These are phyloP conservation scores for Wickerhamomyces ciferrii DNA, from an alignment of 805 yeast genomes.

Conservation along the genomic window DNA sequence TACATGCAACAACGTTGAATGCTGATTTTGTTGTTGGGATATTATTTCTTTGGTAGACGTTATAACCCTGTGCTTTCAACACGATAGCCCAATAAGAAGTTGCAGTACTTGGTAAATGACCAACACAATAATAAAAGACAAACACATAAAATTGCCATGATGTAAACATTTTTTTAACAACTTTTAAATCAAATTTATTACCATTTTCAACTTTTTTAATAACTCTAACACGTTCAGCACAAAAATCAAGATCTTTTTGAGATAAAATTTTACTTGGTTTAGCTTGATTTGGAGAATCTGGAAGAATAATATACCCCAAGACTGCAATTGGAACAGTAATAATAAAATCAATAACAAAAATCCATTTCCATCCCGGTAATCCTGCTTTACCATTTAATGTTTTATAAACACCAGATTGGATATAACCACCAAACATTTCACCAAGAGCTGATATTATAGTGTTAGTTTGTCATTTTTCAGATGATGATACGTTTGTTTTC, in stretches of 20 bases:
- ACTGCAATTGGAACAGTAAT: constrained; percentile 43
- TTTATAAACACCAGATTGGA: constrained; percentile 35
- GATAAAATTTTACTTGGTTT: neutral
- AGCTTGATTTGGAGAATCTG: constrained; percentile 26
- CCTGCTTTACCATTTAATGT: constrained; percentile 32
- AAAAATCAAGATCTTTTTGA: constrained; percentile 1
- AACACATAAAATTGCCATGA: constrained; percentile 15
- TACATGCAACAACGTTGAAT: constrained; percentile 13
- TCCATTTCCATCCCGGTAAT: constrained; percentile 11
- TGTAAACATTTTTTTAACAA: too few species aligned
- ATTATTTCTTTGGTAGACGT: constrained; percentile 19
- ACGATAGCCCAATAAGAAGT: constrained; percentile 12
- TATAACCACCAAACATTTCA: constrained; percentile 24
- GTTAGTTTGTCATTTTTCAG: too few species aligned
- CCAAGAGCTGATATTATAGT: neutral
- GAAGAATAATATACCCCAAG: constrained; percentile 39
- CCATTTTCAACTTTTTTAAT: neutral
- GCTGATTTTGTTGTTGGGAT: constrained; percentile 10
- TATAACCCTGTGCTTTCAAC: constrained; percentile 15
- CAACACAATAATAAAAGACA: constrained; percentile 10
- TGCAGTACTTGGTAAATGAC: constrained; percentile 9
- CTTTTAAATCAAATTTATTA: neutral
- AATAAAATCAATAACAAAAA: constrained; percentile 41
- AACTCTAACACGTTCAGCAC: neutral
- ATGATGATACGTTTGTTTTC: too few species aligned